Conservation (phyloP, 257 asterid genomes). For the Solanum clarkiae region DNA sequence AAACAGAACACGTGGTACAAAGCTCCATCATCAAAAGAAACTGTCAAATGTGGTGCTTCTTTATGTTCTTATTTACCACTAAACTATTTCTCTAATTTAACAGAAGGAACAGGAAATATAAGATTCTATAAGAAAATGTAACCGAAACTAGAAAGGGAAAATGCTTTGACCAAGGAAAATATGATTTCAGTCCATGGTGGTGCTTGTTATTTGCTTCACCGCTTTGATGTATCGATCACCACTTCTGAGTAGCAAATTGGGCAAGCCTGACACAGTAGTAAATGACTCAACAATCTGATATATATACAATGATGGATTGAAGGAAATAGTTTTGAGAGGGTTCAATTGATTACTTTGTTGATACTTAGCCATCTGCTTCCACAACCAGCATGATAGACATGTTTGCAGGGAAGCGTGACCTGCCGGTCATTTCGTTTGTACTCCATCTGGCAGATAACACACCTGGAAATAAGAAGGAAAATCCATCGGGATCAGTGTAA, state of each 20-base stretch:
- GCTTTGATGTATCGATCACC: neutral
- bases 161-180: neutral
- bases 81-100: neutral
- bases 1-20: neutral
- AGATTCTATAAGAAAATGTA: neutral
- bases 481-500: neutral
- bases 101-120: neutral
- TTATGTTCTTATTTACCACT: neutral
- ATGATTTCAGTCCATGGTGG: neutral
- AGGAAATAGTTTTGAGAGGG: neutral
- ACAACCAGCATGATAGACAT: constrained; percentile 62
- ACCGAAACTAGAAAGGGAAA: neutral
- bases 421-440: constrained; percentile 67
- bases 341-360: constrained; percentile 46
- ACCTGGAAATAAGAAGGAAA: constrained; percentile 31
- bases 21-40: neutral
- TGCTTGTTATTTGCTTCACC: neutral
- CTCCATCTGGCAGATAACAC: constrained; percentile 98
- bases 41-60: neutral
- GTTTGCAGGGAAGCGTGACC: constrained; percentile 94
- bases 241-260: constrained; percentile 5
- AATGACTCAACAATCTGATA: neutral
- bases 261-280: constrained; percentile 1
- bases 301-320: neutral
- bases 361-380: constrained; percentile 90